Evolutionary conservation across 176 grass and related monocot genomes (phyloP).

Genomic region (Otatea glauca): DNA sequence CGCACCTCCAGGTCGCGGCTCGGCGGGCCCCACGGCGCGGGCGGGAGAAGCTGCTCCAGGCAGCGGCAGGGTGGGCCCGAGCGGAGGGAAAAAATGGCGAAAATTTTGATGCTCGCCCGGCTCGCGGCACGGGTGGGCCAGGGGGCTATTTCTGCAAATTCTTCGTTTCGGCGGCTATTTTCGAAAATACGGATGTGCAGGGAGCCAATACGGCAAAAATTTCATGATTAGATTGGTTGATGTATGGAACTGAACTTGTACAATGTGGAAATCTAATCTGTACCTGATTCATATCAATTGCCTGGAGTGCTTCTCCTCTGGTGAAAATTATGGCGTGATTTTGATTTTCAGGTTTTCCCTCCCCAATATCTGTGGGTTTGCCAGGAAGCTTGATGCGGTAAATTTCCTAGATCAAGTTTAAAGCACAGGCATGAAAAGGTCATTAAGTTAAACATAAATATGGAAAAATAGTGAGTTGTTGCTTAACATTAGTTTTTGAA

Average conservation of each 20-base stretch:
- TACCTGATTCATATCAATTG: constrained; percentile 99
- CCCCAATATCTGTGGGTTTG: constrained; percentile 79
- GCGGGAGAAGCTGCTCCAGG: too few relatives aligned
- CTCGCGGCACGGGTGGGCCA: too few relatives aligned
- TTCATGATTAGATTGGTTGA: background rate
- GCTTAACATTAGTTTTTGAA: constrained; percentile 6
- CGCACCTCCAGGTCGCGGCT: too few relatives aligned
- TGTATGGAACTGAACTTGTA: background rate
- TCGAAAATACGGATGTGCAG: too few relatives aligned
- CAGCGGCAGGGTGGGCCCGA: too few relatives aligned
- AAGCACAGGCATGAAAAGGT: background rate
- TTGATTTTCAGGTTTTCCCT: constrained; percentile 97
- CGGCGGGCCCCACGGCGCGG: too few relatives aligned
- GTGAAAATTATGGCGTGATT: constrained; percentile 99
- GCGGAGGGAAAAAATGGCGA: too few relatives aligned
- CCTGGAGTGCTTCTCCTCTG: constrained; percentile 94
- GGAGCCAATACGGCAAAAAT: too few relatives aligned
- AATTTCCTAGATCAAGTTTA: constrained; percentile 75
- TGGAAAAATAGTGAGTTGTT: background rate
- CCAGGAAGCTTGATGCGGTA: constrained; percentile 98
- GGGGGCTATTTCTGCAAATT: too few relatives aligned
- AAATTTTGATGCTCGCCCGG: too few relatives aligned
- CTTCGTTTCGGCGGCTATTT: too few relatives aligned
- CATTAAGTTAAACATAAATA: constrained; percentile 23
- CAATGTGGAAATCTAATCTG: constrained; percentile 37